Base-by-base conservation (phyloP, 163 green algal genomes). In the Prototheca cutis region DNA sequence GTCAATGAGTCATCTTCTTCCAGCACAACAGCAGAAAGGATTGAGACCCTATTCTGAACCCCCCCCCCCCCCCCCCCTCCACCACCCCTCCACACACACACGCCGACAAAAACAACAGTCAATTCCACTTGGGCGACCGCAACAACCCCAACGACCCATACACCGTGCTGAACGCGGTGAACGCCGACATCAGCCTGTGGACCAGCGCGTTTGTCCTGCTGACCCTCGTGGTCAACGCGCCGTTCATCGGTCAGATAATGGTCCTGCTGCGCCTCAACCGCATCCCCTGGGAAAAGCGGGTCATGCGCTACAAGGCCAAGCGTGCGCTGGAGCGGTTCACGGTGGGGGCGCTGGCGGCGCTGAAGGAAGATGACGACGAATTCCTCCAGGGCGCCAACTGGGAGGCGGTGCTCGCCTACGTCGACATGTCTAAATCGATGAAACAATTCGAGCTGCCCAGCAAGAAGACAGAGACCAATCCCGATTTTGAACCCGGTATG, bases 161-260 rank as follows among this genome's bases (percentile, higher is more conserved):
- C 27, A 67, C 25, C 4, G 21, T 62, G 48, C 59, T 56, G 21
- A 49, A 62, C 29, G 24, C 28, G n/a, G 72, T 86, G 18, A 78
- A 80, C 47, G 63, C 74, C 19, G 73, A 90, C 73, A 82, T 92
- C 6, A 71, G 77, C 19, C 64, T 94, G 24, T 94, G 82, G 82
- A 87, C 84, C 1, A 68, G 77, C 13, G 74, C 78, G 30, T 94
- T 93, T 74, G 85, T 95, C 59, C 61, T 95, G 61, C 62, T 94
- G 55, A 96, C 86, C n/a, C 73, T 96, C 40, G 21, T 91, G 23
- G 80, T 96, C 66, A 90, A 90, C 67, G 83, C 73, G 13, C 76
- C 83, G 18, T 55, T 71, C 29, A 65, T 90, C 5, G 66, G 66
- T 28, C 57, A 19, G 19, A 21, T 72, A 15, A 59, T 77, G 53